Conservation (phyloP, 1,139 yeast genomes). For the Spathaspora sp. region DNA sequence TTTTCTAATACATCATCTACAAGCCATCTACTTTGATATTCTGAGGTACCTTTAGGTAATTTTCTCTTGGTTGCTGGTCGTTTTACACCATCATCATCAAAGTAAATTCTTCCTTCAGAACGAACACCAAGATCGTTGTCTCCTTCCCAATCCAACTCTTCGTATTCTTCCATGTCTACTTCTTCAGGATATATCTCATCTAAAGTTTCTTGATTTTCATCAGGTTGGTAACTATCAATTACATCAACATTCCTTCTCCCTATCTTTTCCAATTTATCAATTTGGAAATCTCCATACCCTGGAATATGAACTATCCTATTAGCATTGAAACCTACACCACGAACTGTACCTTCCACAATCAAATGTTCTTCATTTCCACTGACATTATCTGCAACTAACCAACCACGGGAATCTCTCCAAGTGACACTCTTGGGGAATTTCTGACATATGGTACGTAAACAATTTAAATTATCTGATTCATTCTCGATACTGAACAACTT, state of each 20-base stretch:
- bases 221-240: slow-evolving; percentile 39
- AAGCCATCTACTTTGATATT: slow-evolving; percentile 92
- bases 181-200: slow-evolving; percentile 68
- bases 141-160: slow-evolving; percentile 25
- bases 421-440: slow-evolving; percentile 79
- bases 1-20: slow-evolving; percentile 53
- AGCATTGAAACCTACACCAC: slow-evolving; percentile 82
- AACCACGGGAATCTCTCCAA: slow-evolving; percentile 94
- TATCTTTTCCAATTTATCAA: slow-evolving; percentile 62
- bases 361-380: slow-evolving; percentile 45
- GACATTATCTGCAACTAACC: slow-evolving; percentile 70
- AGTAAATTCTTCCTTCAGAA: slow-evolving; percentile 68
- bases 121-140: slow-evolving; percentile 53
- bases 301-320: slow-evolving; percentile 83
- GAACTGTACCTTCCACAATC: slow-evolving; percentile 75
- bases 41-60: slow-evolving; percentile 88
- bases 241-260: slow-evolving; percentile 23
- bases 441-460: slow-evolving; percentile 77
- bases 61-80: slow-evolving; percentile 32
- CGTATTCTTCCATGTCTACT: slow-evolving; percentile 52
- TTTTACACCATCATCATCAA: slow-evolving; percentile 40
- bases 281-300: slow-evolving; percentile 85
- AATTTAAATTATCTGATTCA: slow-evolving; percentile 65
- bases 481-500: slow-evolving; percentile 71
- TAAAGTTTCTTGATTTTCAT: slow-evolving; percentile 59